These are phyloP conservation scores for Cystobasidium slooffiae DNA, from an alignment of 1,284 basidiomycete species.

Conservation along the genomic window DNA sequence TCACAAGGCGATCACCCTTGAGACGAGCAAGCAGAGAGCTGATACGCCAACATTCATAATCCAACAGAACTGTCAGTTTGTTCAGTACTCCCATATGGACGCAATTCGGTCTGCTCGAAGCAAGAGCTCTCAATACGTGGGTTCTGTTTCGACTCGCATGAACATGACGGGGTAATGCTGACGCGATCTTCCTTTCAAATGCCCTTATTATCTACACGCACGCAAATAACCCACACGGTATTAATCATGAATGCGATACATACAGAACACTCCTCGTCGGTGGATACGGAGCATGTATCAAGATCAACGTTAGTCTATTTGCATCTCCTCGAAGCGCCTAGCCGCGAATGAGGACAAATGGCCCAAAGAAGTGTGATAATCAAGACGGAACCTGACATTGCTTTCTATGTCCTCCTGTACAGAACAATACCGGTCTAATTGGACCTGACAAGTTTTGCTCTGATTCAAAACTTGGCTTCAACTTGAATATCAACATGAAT, in stretches of 20 bases:
- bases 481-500: constrained; percentile 39
- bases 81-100: constrained; percentile 32
- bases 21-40: too few relatives aligned
- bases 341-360: too few relatives aligned
- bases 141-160: background rate
- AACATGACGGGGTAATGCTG: background rate
- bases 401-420: background rate
- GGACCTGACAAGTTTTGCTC: constrained; percentile 30
- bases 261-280: constrained; percentile 27
- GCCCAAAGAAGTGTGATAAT: too few relatives aligned
- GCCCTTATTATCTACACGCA: too few relatives aligned
- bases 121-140: constrained; percentile 31
- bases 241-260: background rate
- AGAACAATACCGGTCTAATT: constrained; percentile 34
- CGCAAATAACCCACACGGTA: background rate
- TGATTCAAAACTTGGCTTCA: constrained; percentile 10
- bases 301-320: constrained; percentile 18
- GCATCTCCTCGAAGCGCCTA: too few relatives aligned
- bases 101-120: constrained; percentile 32
- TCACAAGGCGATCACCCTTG: too few relatives aligned
- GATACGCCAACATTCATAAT: too few relatives aligned
- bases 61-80: constrained; percentile 16
- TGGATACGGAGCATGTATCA: constrained; percentile 36
- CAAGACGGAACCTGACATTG: background rate
- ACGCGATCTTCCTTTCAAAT: background rate